Evolutionary conservation across 768 basidiomycete species (phyloP), one percentile per base, ranked within the genome.

Genomic region (Sporobolomyces pararoseus): DNA sequence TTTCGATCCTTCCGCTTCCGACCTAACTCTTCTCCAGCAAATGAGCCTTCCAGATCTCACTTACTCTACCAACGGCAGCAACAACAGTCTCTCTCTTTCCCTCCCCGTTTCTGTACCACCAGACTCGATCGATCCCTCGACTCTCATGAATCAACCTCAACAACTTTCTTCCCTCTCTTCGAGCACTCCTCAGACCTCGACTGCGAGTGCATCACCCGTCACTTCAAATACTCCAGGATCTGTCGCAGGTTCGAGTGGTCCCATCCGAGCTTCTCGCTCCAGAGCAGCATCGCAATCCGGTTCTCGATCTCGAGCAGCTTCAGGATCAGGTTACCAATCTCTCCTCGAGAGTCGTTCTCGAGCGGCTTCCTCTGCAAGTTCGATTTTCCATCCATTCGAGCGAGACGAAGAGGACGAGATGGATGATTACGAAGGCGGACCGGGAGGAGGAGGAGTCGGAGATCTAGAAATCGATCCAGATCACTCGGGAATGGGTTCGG

Each of bases 341-440:
- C 50, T 74, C 2, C 63, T 74, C 63, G 72, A 74, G 58, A 61
- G 44, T 17, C 65, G 72, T 3, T 70, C 68, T 6, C 57, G 72
- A 4, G 68, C 68, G 0, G 72, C 72, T 6, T 67, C 65, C 31
- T 68, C 70, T 13, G 73, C 73, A 4, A 68, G 66, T 51, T 71
- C 69, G 49, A 70, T 68, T 7, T 74, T 63, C 35, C 66, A 61
- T 10, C 34, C 60, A 17, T 66, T 47, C 61, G 73, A 71, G 60
- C 59, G 57, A n/a, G 73, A 74, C 44, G 73, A 74, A 23, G 73
- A 74, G 29, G 70, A 68, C 50, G 68, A 70, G 31, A 35, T 68
- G 42, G 72, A 73, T 50, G 63, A 63, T 7, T 64, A 29, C 17
- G 63, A 71, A 0, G 69, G 62, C 4, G 65, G n/a, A n/a, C n/a